Evolutionary conservation across 148 eudicot genomes (phyloP), one percentile per base, ranked within the genome.

Genomic region (Talinum fruticosum): DNA sequence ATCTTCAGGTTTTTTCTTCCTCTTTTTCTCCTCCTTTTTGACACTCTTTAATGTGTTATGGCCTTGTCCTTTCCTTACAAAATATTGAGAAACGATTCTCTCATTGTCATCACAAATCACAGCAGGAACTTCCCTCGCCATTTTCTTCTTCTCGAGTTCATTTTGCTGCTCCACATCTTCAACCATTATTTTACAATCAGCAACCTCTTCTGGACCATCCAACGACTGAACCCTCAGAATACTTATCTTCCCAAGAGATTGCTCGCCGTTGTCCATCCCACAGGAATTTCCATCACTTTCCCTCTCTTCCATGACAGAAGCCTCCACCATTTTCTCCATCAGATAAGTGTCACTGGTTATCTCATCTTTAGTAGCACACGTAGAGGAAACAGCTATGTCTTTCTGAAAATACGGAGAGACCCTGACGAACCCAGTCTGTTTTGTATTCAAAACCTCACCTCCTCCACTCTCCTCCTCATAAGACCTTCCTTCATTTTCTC

Each of bases 41-140:
- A 8, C 38, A 6, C 23, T 21, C 6, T 57, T 57, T 57, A 23
- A 57, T 23, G 10, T 57, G 64, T 57, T 23, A 57, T 23, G 4
- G 24, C 28, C 64, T 23, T 28, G 23, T 5, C 5, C 68, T 38
- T 23, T 28, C 33, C 18, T 23, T 18, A 51, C 49, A 19, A 76
- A 49, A 34, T 26, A 67, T 1, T 72, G 66, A n/a, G 73, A 76
- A 51, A 32, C 66, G 49, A 76, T 32, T 34, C 32, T 76, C 36
- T 26, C 7, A 29, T 18, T 45, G 21, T 28, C 74, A 18, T 69
- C 68, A 26, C n/a, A 47, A 2, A 4, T 77, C 34, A 54, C 26
- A 77, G 5, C 37, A 30, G 34, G 53, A 38, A 66, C 30, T 23
- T 66, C 16, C 54, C 68, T 37, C 0, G 16, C 37, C 74, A 8